Evolutionary conservation across 495 filamentous ascomycete genomes (phyloP), one percentile per base, ranked within the genome.

Genomic region (Annulohypoxylon stygium): DNA sequence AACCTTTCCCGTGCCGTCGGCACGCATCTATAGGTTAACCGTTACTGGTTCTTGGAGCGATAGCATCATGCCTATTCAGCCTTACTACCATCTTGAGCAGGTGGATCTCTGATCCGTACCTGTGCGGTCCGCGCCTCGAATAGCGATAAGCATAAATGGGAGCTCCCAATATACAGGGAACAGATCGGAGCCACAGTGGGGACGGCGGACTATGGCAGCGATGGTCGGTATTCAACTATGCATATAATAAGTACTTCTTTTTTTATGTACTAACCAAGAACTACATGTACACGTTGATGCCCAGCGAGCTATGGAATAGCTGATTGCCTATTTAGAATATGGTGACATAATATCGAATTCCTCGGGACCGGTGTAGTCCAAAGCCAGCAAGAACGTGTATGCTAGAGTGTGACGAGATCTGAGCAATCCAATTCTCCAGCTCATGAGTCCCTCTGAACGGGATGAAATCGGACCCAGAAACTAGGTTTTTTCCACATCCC

Each of bases 401-500:
- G 30, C 30, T 30, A 30, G 30, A 30, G 30, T 0, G 30, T 30
- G 5, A 1, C 30, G 30, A 30, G 30, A 30, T 30, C 1, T 30
- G 30, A 4, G 30, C 37, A 10, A 2, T 39, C 37, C 9, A 12
- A 39, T 39, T 10, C 37, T 39, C 9, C 12, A 9, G 14, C 41
- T 45, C 41, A 45, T 16, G 4, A 20, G 6, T 47, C 43, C 43
- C 43, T 47, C 18, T 47, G 43, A 9, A 20, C 43, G 4, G 43
- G 23, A 30, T 16, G 51, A 8, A 59, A 59, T 25, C 55, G n/a
- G n/a, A 59, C 55, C 16, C 34, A 41, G 7, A 41, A 37, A 12
- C 23, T 12, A 5, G 75, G 75, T 33, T 59, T 59, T 39, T 75
- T 61, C 69, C 55, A 72, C 65, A 73, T 70, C n/a, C 59, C 54